phyloP scores from a whole-genome alignment of 768 basidiomycete genomes.

The Xerocomellus intermedius region DNA sequence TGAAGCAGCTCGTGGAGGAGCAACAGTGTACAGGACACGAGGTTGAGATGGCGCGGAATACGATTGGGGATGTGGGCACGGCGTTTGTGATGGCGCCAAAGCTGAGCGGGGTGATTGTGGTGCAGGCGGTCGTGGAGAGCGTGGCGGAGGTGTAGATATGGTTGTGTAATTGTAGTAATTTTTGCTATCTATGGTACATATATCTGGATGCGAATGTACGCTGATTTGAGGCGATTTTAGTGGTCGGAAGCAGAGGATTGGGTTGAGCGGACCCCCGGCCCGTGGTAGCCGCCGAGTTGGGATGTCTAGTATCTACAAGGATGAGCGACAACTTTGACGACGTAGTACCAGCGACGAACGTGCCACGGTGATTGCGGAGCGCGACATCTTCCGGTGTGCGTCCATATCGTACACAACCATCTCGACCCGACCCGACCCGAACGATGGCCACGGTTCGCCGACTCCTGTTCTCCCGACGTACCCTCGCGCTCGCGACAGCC shows the following conservation, averaged over 20 bases:
- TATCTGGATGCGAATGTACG: not conserved
- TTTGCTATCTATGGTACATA: not conserved
- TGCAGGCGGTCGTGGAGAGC: slow-evolving; percentile 53
- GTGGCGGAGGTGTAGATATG: not conserved
- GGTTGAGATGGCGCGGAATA: slow-evolving; percentile 57
- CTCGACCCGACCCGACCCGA: not conserved
- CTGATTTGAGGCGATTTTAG: too few relatives aligned
- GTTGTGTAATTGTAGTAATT: not conserved
- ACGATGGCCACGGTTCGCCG: slow-evolving; percentile 12
- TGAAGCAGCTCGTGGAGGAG: slow-evolving; percentile 47
- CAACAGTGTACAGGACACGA: slow-evolving; percentile 10
- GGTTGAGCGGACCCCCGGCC: not conserved
- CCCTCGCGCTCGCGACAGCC: slow-evolving; percentile 51
- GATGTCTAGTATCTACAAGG: too few relatives aligned
- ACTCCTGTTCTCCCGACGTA: slow-evolving; percentile 51
- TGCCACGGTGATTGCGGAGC: too few relatives aligned
- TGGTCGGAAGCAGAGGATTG: too few relatives aligned
- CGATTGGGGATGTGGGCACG: slow-evolving; percentile 82
- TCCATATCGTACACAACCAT: too few relatives aligned
- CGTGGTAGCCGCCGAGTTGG: not conserved
- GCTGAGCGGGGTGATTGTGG: slow-evolving; percentile 59
- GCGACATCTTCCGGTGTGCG: too few relatives aligned
- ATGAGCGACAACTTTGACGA: too few relatives aligned
- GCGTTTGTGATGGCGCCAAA: slow-evolving; percentile 67
- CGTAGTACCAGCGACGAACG: too few relatives aligned